A percentile compares a stretch with the other conserved stretches of the same genome.
These are phyloP conservation scores for Ascochyta koolunga DNA, from an alignment of 2,329 filamentous ascomycete species.

Conservation along the genomic window DNA sequence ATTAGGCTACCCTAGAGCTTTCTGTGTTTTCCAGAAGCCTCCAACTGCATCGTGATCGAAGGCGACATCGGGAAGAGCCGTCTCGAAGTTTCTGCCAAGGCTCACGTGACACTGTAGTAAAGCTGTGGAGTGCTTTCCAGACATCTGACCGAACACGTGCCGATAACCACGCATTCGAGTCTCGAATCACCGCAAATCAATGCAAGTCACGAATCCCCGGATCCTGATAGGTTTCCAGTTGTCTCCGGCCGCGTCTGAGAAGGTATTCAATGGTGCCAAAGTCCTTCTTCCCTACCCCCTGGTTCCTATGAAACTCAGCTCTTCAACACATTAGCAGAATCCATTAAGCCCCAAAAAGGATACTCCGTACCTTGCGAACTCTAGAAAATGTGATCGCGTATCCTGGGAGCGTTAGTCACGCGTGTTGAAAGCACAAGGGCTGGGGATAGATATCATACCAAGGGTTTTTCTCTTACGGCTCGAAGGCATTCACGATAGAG, in stretches of 20 bases:
- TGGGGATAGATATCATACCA: conserved; percentile 58
- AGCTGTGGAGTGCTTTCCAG: neutral
- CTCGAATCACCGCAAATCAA: neutral
- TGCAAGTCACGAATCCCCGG: conserved; percentile 74
- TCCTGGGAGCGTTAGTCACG: conserved; percentile 50
- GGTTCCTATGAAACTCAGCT: conserved; percentile 76
- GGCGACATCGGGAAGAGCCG: neutral
- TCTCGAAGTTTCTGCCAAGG: conserved; percentile 2
- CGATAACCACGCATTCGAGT: conserved; percentile 10
- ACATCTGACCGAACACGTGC: neutral
- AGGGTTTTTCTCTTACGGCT: conserved; percentile 79
- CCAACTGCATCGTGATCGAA: neutral
- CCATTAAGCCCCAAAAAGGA: neutral
- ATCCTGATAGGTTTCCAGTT: conserved; percentile 81
- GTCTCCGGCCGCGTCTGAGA: conserved; percentile 77
- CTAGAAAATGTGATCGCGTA: conserved; percentile 65
- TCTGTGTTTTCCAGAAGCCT: neutral
- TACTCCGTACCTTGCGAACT: conserved; percentile 63
- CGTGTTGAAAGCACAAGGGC: neutral
- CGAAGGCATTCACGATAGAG: conserved; percentile 88
- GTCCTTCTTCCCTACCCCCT: conserved; percentile 77
- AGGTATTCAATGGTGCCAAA: conserved; percentile 86
- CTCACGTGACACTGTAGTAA: conserved; percentile 19
- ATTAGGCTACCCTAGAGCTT: neutral
- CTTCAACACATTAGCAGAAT: conserved; percentile 52